These are phyloP conservation scores for Penicillium sp. DNA, from an alignment of 2,329 filamentous ascomycete species.

Conservation along the genomic window DNA sequence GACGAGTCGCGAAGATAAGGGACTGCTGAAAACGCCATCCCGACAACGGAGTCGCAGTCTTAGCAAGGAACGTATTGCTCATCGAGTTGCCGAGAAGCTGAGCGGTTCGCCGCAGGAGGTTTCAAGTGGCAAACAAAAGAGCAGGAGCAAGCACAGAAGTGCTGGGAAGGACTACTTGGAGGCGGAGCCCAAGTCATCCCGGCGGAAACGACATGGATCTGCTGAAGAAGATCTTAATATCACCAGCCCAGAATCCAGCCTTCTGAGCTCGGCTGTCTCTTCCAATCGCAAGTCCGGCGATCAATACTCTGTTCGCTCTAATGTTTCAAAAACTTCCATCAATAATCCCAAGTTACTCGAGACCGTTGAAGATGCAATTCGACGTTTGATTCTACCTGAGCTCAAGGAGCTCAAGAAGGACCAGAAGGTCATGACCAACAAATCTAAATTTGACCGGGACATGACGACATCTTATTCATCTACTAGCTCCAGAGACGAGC, in stretches of 20 bases:
- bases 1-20: conserved; percentile 37
- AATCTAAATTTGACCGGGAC: conserved; percentile 69
- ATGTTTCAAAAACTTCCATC: conserved; percentile 71
- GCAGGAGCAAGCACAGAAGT: conserved; percentile 48
- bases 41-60: conserved; percentile 65
- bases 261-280: conserved; percentile 62
- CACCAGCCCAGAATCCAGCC: conserved; percentile 64
- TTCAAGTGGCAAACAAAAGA: conserved; percentile 48
- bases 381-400: conserved; percentile 86
- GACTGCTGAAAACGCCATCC: conserved; percentile 63
- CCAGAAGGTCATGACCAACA: conserved; percentile 75
- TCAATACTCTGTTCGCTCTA: conserved; percentile 63
- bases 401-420: conserved; percentile 89
- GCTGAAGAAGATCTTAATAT: conserved; percentile 56
- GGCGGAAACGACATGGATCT: conserved; percentile 55
- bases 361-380: conserved; percentile 91
- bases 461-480: conserved; percentile 65
- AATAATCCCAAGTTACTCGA: conserved; percentile 91
- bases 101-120: conserved; percentile 55
- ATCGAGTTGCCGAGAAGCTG: conserved; percentile 71
- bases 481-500: conserved; percentile 61
- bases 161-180: conserved; percentile 51
- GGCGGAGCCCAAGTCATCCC: conserved; percentile 50
- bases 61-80: conserved; percentile 69
- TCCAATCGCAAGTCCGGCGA: conserved; percentile 60